Evolutionary conservation across 2,329 filamentous ascomycete species (phyloP).

Genomic region (Nemania serpens): DNA sequence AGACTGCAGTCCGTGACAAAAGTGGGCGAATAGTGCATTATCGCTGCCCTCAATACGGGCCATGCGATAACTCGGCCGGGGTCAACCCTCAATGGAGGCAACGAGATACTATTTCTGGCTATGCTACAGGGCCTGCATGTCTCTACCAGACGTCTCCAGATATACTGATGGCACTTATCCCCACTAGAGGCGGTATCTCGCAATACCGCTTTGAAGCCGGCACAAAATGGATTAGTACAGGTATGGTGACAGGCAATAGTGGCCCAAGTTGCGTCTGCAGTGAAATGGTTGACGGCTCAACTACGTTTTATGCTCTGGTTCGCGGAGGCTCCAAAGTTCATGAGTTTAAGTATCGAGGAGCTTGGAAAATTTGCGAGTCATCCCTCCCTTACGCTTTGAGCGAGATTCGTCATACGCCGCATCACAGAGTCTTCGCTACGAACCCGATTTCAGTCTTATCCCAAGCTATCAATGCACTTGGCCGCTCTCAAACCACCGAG

Average conservation of each 20-base stretch:
- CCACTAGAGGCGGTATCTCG: too few relatives aligned
- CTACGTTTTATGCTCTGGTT: too few relatives aligned
- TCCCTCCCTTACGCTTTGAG: not conserved
- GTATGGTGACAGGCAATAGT: too few relatives aligned
- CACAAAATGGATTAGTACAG: too few relatives aligned
- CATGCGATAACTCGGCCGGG: not conserved
- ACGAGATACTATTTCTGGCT: not conserved
- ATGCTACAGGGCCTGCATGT: not conserved
- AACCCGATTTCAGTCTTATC: not conserved
- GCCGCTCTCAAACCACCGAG: slow-evolving; percentile 10
- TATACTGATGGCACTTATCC: too few relatives aligned
- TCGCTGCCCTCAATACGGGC: slow-evolving; percentile 8
- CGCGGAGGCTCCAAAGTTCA: not conserved
- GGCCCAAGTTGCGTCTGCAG: too few relatives aligned
- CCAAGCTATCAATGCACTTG: not conserved
- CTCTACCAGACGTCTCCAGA: too few relatives aligned
- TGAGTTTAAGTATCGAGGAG: not conserved
- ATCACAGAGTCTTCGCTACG: not conserved
- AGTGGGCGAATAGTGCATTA: slow-evolving; percentile 17
- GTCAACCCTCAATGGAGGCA: not conserved
- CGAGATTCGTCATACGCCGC: slow-evolving; percentile 2
- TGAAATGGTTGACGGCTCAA: too few relatives aligned
- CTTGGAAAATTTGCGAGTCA: too few relatives aligned
- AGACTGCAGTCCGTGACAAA: slow-evolving; percentile 14
- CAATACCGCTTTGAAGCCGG: too few relatives aligned